Evolutionary conservation across 2,329 filamentous ascomycete genomes (phyloP).

Genomic region (Rutstroemia sydowiana): DNA sequence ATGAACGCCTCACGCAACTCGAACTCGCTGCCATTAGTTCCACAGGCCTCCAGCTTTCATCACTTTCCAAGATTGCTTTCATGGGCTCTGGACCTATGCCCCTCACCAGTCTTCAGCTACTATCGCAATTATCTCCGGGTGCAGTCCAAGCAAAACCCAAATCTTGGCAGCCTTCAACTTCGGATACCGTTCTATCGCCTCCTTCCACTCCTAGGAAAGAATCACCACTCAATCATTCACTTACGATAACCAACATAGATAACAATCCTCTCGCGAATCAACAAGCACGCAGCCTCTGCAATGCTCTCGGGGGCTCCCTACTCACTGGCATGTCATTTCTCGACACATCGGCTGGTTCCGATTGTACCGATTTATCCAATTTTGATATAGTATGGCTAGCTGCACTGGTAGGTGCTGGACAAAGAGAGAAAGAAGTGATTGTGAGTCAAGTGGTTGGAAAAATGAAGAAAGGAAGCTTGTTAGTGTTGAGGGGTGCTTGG

Average conservation of each 20-base stretch:
- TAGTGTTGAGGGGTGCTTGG: conserved; percentile 40
- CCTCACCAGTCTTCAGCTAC: conserved; percentile 39
- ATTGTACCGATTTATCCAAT: conserved; percentile 21
- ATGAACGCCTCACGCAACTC: conserved; percentile 39
- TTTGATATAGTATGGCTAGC: conserved; percentile 44
- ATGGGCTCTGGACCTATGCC: conserved; percentile 45
- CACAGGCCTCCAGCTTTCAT: conserved; percentile 23
- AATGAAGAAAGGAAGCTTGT: conserved; percentile 36
- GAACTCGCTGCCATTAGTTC: conserved; percentile 37
- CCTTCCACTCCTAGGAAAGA: neutral
- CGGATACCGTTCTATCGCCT: neutral
- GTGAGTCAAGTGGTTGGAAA: conserved; percentile 31
- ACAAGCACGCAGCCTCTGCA: conserved; percentile 28
- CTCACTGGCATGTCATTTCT: conserved; percentile 32
- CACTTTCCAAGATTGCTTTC: conserved; percentile 36
- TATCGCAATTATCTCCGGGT: conserved; percentile 25
- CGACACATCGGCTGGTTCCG: conserved; percentile 29
- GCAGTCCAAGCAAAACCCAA: neutral
- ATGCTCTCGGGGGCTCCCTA: conserved; percentile 26
- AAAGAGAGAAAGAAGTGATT: conserved; percentile 36
- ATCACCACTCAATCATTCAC: neutral
- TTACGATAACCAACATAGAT: conserved; percentile 34
- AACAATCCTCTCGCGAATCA: conserved; percentile 31
- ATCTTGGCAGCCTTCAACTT: too few relatives aligned
- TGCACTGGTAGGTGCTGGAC: conserved; percentile 39